Evolutionary conservation across 2,329 filamentous ascomycete genomes (phyloP).

Genomic region (Dactylellina haptotyla): DNA sequence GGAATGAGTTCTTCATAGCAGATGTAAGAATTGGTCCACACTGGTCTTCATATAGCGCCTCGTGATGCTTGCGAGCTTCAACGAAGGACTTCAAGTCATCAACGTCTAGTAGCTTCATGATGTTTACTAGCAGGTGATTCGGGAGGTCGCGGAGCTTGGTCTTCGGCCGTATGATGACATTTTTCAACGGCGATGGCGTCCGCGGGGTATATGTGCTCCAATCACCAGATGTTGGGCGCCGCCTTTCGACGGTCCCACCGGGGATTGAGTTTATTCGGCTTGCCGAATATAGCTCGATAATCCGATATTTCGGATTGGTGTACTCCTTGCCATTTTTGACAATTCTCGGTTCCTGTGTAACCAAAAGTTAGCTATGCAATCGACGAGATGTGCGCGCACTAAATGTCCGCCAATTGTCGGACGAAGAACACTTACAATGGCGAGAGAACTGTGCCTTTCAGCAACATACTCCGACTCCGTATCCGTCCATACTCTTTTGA

Average conservation of each 20-base stretch:
- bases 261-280: constrained; percentile 4
- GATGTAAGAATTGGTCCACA: constrained; percentile 6
- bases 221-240: not conserved
- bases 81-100: constrained; percentile 4
- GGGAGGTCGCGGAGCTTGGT: not conserved
- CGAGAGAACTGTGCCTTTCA: constrained; percentile 8
- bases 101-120: constrained; percentile 7
- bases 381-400: too few species aligned
- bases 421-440: constrained; percentile 1
- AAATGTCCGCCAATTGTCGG: not conserved
- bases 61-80: constrained; percentile 3
- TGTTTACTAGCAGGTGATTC: not conserved
- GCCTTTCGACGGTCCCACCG: not conserved
- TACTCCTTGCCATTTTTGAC: constrained; percentile 9
- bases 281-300: constrained; percentile 6
- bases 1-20: constrained; percentile 6
- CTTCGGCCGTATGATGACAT: not conserved
- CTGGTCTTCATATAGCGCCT: constrained; percentile 3
- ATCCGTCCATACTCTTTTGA: constrained; percentile 9
- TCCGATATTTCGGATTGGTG: constrained; percentile 15
- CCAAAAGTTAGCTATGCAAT: not conserved
- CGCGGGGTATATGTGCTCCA: not conserved
- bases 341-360: not conserved
- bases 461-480: constrained; percentile 5
- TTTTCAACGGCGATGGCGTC: not conserved